Evolutionary conservation across 495 filamentous ascomycete genomes (phyloP).

Genomic region (Penicillium bovifimosum): DNA sequence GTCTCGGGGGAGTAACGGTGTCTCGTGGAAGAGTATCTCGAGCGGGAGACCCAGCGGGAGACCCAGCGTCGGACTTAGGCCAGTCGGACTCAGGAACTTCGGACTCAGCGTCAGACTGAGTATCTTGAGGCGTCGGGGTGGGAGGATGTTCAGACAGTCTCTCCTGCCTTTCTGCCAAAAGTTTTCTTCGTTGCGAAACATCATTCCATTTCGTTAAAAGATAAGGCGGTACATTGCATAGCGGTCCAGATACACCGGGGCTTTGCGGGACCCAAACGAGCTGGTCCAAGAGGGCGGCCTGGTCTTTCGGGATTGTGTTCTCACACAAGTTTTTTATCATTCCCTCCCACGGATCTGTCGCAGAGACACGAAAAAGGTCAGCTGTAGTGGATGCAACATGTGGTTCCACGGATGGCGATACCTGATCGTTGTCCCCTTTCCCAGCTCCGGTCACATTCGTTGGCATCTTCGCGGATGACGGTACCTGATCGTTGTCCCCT

Average conservation of each 20-base stretch:
- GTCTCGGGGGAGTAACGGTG: neutral
- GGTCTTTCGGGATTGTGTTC: constrained; percentile 53
- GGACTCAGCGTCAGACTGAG: constrained; percentile 8
- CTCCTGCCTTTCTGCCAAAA: neutral
- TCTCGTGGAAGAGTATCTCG: neutral
- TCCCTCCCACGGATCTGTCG: constrained; percentile 31
- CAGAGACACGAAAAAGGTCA: neutral
- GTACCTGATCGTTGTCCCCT: no score
- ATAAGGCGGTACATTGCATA: constrained; percentile 33
- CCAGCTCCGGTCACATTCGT: no score
- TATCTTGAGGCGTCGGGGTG: constrained; percentile 5
- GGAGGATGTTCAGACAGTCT: neutral
- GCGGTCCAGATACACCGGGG: constrained; percentile 17
- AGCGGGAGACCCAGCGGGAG: constrained; percentile 7
- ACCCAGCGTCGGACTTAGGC: neutral
- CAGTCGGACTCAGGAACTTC: neutral
- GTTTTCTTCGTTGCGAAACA: constrained; percentile 25
- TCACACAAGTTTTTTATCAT: constrained; percentile 41
- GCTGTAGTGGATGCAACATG: neutral
- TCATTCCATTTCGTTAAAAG: constrained; percentile 37
- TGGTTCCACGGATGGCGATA: neutral
- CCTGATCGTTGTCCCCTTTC: no score
- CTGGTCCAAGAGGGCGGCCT: constrained; percentile 52
- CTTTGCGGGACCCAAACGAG: constrained; percentile 40
- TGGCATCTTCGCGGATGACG: no score